Base-by-base conservation (phyloP, 2,329 filamentous ascomycete species). In the Onygena corvina region DNA sequence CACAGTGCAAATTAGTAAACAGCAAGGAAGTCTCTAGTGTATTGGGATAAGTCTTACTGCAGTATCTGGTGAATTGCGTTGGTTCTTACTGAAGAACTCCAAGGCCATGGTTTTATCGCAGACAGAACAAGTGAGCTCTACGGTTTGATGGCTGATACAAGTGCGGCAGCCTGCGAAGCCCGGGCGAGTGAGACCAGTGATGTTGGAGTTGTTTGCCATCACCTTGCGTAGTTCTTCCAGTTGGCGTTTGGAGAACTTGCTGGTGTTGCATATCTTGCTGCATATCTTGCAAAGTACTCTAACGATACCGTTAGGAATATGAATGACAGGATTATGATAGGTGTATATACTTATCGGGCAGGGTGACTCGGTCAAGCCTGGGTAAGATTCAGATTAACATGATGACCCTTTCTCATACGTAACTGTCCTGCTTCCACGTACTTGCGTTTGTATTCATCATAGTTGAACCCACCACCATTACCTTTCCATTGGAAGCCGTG, bases 211-310 rank as follows among this genome's bases (percentile, higher is more conserved):
- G 1, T 51, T 47, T 1, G 58, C 47, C 18, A 64, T 52, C 9
- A 56, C 60, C 33, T 60, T 56, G 23, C 58, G 58, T 4, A 65
- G 53, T 52, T 65, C 60, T 3, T 62, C 61, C 6, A 73, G 58
- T 56, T 76, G 72, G 29, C 68, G 71, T 25, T 70, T 68, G 1
- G 75, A 76, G 56, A 64, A 78, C 29, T 58, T 59, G 1, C 47
- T 52, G 5, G 62, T 58, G 8, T 52, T 55, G 21, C 67, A 66
- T 34, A 61, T 66, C 49, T 69, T 71, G 21, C 60, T 58, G 60
- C 75, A 77, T 7, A 65, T 64, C 11, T 59, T 59, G 58, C 75
- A 77, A 47, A 68, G 68, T 54, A 75, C 62, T 51, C 70, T 74
- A 47, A 12, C 8, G 12, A 14, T 23, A 16, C 30, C 20, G 18